Base-by-base conservation (phyloP, 1,139 yeast species). In the Arxiozyma telluris region DNA sequence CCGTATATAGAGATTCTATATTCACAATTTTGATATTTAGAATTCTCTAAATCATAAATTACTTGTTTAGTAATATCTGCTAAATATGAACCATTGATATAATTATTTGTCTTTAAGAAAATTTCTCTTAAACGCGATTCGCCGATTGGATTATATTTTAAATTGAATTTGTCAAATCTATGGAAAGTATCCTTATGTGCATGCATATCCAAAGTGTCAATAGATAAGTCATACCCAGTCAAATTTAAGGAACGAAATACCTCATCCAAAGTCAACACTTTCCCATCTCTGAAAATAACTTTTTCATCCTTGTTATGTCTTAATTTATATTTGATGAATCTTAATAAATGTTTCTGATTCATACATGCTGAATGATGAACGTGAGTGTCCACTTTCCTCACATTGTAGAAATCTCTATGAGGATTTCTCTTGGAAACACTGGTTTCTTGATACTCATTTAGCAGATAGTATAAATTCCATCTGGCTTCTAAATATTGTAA, bases 281-380 rank as follows among this genome's bases (percentile, higher is more conserved):
- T 83, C 22, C 94, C 95, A 72, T 94, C 98, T 75, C 98, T 85
- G 73, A 80, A 85, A 53, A 94, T 93, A 20, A 94, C 99, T 58
- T 86, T 83, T 69, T 93, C 96, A 62, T 88, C 80, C 1, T 96
- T 93, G 66, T 73, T 79, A 71, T 87, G 82, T 68, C 84, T 82
- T 70, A 85, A 79, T 73, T 93, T 93, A 69, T 90, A 88, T 72
- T 94, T 94, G 71, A 94, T 94, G 70, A 88, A 94, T 64, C 98
- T 84, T 61, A 94, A 76, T 65, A 94, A 76, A 72, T 94, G 98
- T 71, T 94, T 94, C 71, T 94, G 98, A 67, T 94, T 94, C 98
- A 93, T 93, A 70, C 97, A 91, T 9, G 99, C 99, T 17, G 96
- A 87, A 70, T 94, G 98, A 70, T 94, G 99, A 65, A 94, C 96